Conservation (phyloP, 371 early-diverging fungal species). For the Rhizopus delemar region DNA sequence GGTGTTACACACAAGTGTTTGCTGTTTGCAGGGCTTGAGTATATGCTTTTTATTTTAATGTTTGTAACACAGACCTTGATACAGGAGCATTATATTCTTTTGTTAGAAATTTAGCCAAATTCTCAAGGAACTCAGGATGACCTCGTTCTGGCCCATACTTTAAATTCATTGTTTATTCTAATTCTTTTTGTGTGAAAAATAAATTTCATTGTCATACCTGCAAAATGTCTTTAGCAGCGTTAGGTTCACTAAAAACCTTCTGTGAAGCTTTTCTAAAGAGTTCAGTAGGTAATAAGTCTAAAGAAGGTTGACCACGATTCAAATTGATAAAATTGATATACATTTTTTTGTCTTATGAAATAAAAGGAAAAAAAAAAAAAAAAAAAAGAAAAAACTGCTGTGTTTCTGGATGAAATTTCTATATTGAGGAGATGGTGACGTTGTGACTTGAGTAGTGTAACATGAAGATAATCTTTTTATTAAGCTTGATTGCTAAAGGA, state of each 20-base stretch:
- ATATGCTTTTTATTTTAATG: no score
- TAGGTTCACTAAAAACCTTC: slow-evolving; percentile 17
- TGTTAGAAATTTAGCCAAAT: slow-evolving; percentile 33
- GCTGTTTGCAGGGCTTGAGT: slow-evolving; percentile 9
- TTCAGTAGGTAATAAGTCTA: slow-evolving; percentile 28
- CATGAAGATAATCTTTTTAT: no score
- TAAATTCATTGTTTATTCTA: neutral
- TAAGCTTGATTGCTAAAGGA: no score
- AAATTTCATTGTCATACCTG: slow-evolving; percentile 22
- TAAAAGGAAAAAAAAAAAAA: neutral
- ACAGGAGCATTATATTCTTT: slow-evolving; percentile 24
- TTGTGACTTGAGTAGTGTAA: no score
- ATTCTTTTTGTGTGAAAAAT: neutral
- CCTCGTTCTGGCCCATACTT: slow-evolving; percentile 40
- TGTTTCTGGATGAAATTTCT: neutral
- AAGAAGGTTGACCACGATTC: slow-evolving; percentile 36
- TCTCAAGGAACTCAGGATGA: slow-evolving; percentile 19
- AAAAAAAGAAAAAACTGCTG: slow-evolving; percentile 1
- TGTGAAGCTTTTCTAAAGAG: slow-evolving; percentile 26
- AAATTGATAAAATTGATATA: slow-evolving; percentile 43
- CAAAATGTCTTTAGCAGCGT: slow-evolving; percentile 26
- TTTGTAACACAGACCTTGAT: slow-evolving; percentile 14
- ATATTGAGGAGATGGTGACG: no score
- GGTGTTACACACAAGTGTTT: slow-evolving; percentile 33
- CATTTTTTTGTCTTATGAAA: neutral